Conservation (phyloP, 2,329 filamentous ascomycete genomes). For the Cordyceps farinosa region DNA sequence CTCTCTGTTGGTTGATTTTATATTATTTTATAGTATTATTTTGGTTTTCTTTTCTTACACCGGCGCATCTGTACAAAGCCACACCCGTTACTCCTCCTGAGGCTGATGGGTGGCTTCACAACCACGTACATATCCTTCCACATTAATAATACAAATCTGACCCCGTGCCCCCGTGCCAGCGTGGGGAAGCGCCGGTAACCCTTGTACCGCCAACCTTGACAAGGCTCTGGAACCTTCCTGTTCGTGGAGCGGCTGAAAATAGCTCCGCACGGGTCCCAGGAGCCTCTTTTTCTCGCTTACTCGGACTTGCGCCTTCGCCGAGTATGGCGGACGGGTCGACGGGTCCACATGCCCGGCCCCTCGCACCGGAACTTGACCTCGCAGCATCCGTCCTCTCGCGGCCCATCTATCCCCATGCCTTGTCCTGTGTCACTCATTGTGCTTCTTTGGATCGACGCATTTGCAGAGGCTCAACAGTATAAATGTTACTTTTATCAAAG, state of each 20-base stretch:
- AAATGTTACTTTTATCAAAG: neutral
- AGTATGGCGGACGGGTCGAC: neutral
- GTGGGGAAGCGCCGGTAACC: neutral
- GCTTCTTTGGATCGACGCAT: neutral
- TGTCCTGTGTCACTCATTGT: neutral
- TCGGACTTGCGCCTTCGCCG: slow-evolving; percentile 11
- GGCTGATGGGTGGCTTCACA: neutral
- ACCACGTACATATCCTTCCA: neutral
- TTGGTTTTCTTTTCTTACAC: neutral
- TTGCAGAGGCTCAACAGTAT: neutral
- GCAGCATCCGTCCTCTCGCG: neutral
- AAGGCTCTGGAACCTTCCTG: slow-evolving; percentile 11
- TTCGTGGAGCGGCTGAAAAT: neutral
- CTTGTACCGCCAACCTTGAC: neutral
- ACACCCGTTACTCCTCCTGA: neutral
- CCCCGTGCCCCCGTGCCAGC: neutral
- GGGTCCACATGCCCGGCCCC: neutral
- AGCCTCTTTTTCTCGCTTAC: neutral
- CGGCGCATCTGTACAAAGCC: neutral
- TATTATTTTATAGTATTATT: too few relatives aligned
- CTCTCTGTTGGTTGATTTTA: too few relatives aligned
- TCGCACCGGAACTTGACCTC: slow-evolving; percentile 1
- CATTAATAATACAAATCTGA: slow-evolving; percentile 1
- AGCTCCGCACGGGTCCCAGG: neutral
- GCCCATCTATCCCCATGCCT: too few relatives aligned